These are phyloP conservation scores for Durusdinium trenchii DNA, from an alignment of 73 alveolate genomes.

Conservation along the genomic window DNA sequence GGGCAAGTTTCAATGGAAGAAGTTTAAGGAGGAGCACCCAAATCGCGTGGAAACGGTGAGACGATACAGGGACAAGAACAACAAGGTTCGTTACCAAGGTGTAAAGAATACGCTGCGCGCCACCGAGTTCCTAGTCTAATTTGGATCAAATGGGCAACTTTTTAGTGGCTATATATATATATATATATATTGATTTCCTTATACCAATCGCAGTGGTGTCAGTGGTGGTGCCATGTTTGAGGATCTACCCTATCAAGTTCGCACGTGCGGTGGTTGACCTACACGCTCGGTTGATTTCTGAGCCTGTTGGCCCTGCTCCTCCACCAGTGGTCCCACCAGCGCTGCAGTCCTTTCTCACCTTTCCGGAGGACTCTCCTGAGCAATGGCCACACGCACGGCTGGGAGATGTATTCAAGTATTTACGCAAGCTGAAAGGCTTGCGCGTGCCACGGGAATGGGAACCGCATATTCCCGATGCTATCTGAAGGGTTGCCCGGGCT, in stretches of 20 bases:
- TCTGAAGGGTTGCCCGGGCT: neutral
- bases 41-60: neutral
- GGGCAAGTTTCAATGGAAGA: neutral
- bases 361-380: neutral
- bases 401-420: neutral
- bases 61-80: neutral
- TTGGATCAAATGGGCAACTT: neutral
- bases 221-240: neutral
- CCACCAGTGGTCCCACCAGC: constrained; percentile 13
- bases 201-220: too few relatives aligned
- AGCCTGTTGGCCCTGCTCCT: neutral
- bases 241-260: neutral
- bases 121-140: neutral
- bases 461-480: neutral
- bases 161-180: neutral
- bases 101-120: neutral
- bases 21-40: neutral
- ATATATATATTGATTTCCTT: neutral
- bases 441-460: neutral
- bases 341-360: neutral
- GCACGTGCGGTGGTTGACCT: neutral
- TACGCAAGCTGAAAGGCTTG: neutral
- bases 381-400: neutral
- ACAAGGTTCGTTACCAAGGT: neutral
- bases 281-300: neutral